phyloP scores from a whole-genome alignment of 2,329 filamentous ascomycete species.

The Cryphonectria parasitica region DNA sequence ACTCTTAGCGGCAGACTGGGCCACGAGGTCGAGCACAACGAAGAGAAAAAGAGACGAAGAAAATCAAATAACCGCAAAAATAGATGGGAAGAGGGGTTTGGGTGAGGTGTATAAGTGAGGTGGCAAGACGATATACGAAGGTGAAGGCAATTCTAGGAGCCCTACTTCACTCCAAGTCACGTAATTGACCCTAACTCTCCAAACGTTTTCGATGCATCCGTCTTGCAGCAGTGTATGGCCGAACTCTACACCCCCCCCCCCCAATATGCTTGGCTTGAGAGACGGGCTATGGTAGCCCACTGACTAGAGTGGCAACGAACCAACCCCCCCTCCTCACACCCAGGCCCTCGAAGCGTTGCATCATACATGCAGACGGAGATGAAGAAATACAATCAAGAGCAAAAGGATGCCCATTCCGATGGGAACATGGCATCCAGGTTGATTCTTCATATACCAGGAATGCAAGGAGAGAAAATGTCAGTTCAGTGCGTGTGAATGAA shows the following conservation, averaged over 20 bases:
- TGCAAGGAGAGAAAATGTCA: neutral
- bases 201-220: neutral
- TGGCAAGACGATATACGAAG: neutral
- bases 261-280: neutral
- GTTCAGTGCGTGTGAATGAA: neutral
- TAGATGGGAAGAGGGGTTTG: neutral
- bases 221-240: neutral
- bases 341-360: neutral
- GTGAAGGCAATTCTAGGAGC: neutral
- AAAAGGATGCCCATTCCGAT: neutral
- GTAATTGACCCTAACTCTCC: neutral
- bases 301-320: neutral
- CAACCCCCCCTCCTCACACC: neutral
- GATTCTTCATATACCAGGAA: neutral
- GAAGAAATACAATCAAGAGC: neutral
- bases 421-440: neutral
- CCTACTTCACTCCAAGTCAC: neutral
- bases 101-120: neutral
- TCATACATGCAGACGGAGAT: neutral
- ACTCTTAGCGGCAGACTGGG: neutral
- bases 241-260: neutral
- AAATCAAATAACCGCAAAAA: too few species aligned
- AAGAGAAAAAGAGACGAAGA: neutral
- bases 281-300: neutral
- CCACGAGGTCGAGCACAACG: neutral